Evolutionary conservation across 371 early-diverging fungal genomes (phyloP).

Genomic region (Basidiobolus meristosporus): DNA sequence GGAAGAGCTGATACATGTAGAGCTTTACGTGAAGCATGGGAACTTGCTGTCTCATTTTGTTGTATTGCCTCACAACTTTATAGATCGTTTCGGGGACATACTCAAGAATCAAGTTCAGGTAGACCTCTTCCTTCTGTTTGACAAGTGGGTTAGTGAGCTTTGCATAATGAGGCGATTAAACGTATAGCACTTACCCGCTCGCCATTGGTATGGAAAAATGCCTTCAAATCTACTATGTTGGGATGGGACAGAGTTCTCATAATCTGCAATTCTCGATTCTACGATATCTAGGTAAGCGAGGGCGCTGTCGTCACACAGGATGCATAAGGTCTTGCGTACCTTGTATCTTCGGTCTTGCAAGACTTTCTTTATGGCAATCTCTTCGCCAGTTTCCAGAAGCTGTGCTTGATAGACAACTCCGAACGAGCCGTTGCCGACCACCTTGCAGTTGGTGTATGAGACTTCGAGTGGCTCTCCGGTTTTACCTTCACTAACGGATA

Average conservation of each 20-base stretch:
- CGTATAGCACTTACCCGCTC: constrained; percentile 29
- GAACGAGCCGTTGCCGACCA: constrained; percentile 89
- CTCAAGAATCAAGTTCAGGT: constrained; percentile 81
- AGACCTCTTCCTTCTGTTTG: constrained; percentile 69
- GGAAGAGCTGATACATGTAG: constrained; percentile 92
- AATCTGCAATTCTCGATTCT: constrained; percentile 92
- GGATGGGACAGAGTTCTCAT: constrained; percentile 81
- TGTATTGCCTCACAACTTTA: constrained; percentile 65
- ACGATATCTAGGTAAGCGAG: constrained; percentile 2
- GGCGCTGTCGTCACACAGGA: neutral
- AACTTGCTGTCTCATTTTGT: constrained; percentile 80
- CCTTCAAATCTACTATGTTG: constrained; percentile 68
- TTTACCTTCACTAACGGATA: constrained; percentile 57
- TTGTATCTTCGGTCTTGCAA: constrained; percentile 92
- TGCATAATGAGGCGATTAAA: neutral
- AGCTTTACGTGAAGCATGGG: constrained; percentile 84
- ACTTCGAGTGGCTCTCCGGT: constrained; percentile 61
- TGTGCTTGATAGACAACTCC: constrained; percentile 93
- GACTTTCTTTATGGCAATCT: constrained; percentile 87
- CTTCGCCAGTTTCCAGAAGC: constrained; percentile 54
- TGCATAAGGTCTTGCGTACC: constrained; percentile 19
- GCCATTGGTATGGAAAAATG: constrained; percentile 76
- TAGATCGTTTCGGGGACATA: constrained; percentile 89
- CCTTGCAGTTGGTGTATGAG: constrained; percentile 70
- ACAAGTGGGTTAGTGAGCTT: constrained; percentile 1